Percentiles rank a stretch among this genome's conserved stretches.
These are phyloP conservation scores for Penicillium soppii DNA, from an alignment of 495 filamentous ascomycete species.

Conservation along the genomic window DNA sequence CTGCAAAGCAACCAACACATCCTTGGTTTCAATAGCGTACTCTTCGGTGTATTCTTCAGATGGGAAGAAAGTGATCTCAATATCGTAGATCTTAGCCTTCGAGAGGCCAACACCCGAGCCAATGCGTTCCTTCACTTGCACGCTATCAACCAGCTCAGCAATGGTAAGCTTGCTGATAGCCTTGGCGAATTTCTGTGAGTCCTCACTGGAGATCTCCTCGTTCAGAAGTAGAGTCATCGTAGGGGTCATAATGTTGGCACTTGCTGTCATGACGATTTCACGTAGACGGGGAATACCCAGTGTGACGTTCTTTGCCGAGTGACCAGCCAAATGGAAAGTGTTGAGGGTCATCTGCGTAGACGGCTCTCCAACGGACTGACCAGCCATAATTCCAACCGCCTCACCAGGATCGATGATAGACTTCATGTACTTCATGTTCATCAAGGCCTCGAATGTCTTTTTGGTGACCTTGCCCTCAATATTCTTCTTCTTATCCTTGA, in stretches of 20 bases:
- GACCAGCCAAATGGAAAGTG: conserved; percentile 98
- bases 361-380: conserved; percentile 94
- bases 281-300: conserved; percentile 95
- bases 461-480: conserved; percentile 56
- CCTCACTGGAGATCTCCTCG: conserved; percentile 64
- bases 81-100: conserved; percentile 79
- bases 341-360: conserved; percentile 99
- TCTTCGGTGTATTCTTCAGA: conserved; percentile 75
- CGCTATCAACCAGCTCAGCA: conserved; percentile 81
- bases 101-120: conserved; percentile 62
- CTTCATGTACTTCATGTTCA: conserved; percentile 89
- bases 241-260: conserved; percentile 80
- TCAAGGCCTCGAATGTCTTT: conserved; percentile 75
- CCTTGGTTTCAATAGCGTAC: conserved; percentile 76
- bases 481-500: conserved; percentile 73
- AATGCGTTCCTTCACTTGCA: conserved; percentile 73
- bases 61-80: conserved; percentile 81
- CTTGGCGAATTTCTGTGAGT: conserved; percentile 83
- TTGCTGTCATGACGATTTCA: conserved; percentile 99
- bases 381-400: conserved; percentile 95
- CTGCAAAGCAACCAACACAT: conserved; percentile 79
- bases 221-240: conserved; percentile 85
- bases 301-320: conserved; percentile 97
- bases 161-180: conserved; percentile 86
- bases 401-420: conserved; percentile 95